Percentiles rank a stretch among this genome's conserved stretches.
Conservation (phyloP, 371 early-diverging fungal species). For the Capillidium heterosporum region DNA sequence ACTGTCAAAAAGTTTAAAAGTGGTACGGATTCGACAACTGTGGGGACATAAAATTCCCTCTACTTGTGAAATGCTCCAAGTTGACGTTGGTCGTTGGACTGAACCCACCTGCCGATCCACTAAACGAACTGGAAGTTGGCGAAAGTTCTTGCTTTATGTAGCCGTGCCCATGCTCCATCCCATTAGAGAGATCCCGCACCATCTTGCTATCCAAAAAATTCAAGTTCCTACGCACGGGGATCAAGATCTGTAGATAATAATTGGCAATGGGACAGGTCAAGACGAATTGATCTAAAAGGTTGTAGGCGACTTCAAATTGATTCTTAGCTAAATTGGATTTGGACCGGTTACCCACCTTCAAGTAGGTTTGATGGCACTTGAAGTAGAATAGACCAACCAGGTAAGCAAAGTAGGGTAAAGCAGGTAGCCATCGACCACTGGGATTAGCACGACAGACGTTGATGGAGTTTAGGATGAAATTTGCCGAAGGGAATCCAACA, state of each 20-base stretch:
- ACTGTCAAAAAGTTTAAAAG: no score
- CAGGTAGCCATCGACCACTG: background rate
- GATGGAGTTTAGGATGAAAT: background rate
- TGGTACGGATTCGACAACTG: no score
- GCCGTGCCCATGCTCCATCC: no score
- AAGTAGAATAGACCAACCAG: background rate
- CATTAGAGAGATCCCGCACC: no score
- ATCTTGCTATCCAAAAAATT: background rate
- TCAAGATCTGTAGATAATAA: background rate
- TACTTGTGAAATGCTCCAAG: no score
- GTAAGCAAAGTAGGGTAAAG: background rate
- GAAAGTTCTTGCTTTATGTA: no score
- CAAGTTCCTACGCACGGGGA: background rate
- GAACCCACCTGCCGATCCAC: no score
- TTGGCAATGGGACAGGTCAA: background rate
- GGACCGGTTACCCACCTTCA: background rate
- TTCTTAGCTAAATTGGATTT: background rate
- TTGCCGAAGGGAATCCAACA: no score
- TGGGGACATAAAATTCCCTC: no score
- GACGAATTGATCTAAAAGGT: background rate
- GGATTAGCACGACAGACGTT: background rate
- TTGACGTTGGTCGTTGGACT: no score
- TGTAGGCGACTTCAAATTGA: background rate
- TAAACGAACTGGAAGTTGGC: no score
- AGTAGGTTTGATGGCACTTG: background rate